Base-by-base conservation (phyloP, 2,329 filamentous ascomycete species). In the Aspergillus ochraceoroseus region DNA sequence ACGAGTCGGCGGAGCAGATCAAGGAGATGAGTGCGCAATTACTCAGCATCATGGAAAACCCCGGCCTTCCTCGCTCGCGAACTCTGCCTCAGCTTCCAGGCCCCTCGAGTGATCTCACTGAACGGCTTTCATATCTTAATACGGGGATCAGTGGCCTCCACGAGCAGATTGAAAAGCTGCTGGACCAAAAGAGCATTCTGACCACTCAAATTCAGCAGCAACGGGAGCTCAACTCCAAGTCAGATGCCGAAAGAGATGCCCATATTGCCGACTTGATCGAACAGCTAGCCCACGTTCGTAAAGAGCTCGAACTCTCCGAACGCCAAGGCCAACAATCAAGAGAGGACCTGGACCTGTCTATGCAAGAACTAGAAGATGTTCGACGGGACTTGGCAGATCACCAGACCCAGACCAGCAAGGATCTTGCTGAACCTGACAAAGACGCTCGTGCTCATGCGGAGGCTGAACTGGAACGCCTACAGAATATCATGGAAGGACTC, bases 191-290 rank as follows among this genome's bases (percentile, higher is more conserved):
- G 61, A 79, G 80, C 33, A 89, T 95, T 14, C 74, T 96, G 6
- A 84, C 90, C 56, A 80, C 88, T 29, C 89, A 96, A 62, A 90
- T 95, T 56, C 90, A 94, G 67, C 89, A 96, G 61, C 90, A 96
- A 66, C 84, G 89, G 43, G 87, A 94, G 58, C 76, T 95, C 42
- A 94, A 94, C 66, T 88, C 76, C 68, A 89, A 89, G 58, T 88
- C 87, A 1, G 87, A 94, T 52, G 72, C 70, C 9, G 65, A 76
- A 51, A 70, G 74, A 33, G 71, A 74, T 51, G 64, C 66, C 12
- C 66, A 71, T 43, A 67, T 73, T 26, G 61, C 61, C 18, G 64
- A 71, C 22, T 51, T 74, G 37, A 65, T 63, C 6, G 65, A 68
- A 41, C 63, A 74, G 49, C 48, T 73, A 51, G 73, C 77, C 13